phyloP scores from a whole-genome alignment of 257 asterid genomes.

The Penstemon barbatus region DNA sequence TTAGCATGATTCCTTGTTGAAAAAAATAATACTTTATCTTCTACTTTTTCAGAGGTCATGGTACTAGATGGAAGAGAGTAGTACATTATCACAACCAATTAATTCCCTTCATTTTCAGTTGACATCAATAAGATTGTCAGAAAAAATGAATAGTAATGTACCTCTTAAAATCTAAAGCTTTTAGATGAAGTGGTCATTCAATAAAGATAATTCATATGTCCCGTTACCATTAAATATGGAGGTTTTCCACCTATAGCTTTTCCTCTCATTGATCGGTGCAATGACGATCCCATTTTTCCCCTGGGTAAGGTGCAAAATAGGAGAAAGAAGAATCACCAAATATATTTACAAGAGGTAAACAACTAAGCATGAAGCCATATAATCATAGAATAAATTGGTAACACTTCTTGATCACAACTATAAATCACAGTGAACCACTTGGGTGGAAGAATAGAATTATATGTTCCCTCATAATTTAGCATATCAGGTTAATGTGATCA shows the following conservation, averaged over 20 bases:
- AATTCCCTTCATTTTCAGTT: background rate
- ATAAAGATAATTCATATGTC: background rate
- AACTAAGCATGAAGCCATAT: background rate
- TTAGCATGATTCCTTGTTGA: background rate
- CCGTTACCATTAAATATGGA: constrained; percentile 62
- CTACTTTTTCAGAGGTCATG: background rate
- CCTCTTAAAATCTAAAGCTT: too few species aligned
- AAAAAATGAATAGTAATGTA: too few species aligned
- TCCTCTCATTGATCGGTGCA: constrained; percentile 47
- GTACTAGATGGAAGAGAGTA: background rate
- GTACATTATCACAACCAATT: background rate
- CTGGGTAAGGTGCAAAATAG: constrained; percentile 32
- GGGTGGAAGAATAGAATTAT: background rate
- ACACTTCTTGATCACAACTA: constrained; percentile 8
- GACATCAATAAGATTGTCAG: background rate
- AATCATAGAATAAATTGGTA: constrained; percentile 9
- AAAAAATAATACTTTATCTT: background rate
- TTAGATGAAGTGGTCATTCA: too few species aligned
- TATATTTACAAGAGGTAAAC: background rate
- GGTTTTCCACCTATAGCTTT: constrained; percentile 64
- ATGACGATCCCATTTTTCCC: constrained; percentile 84
- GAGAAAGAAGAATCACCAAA: constrained; percentile 7
- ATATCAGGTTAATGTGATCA: background rate
- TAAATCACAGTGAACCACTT: background rate
- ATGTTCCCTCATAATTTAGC: background rate